These are phyloP conservation scores for Phellopilus nigrolimitatus DNA, from an alignment of 1,284 basidiomycete species.

Conservation along the genomic window DNA sequence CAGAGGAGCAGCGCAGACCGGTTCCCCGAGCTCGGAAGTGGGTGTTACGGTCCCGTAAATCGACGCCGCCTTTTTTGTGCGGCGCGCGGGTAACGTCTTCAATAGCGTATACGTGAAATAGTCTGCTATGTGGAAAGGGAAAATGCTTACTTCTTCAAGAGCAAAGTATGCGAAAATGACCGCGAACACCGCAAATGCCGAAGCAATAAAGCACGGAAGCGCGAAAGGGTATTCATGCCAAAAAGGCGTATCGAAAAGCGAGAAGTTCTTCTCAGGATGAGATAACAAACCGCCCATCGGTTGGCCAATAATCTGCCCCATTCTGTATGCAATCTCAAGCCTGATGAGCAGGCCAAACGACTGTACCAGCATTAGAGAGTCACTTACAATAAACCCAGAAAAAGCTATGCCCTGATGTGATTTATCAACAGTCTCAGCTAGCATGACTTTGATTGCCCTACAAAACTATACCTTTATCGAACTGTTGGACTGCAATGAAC, in stretches of 20 bases:
- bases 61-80: conserved; percentile 11
- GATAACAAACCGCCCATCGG: conserved; percentile 25
- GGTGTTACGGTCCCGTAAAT: conserved; percentile 12
- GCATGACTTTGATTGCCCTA: conserved; percentile 23
- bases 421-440: conserved; percentile 20
- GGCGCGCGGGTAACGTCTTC: conserved; percentile 17
- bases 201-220: conserved; percentile 25
- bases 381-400: conserved; percentile 7
- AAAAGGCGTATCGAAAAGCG: conserved; percentile 22
- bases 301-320: conserved; percentile 22
- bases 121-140: background rate
- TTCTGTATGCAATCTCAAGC: conserved; percentile 18
- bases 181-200: conserved; percentile 22
- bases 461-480: conserved; percentile 10
- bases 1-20: background rate
- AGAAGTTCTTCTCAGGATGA: conserved; percentile 23
- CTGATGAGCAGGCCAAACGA: background rate
- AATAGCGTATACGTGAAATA: background rate
- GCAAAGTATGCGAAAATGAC: conserved; percentile 20
- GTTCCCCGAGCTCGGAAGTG: background rate
- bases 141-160: conserved; percentile 23
- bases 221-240: conserved; percentile 25
- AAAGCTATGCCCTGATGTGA: conserved; percentile 11
- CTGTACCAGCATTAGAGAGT: background rate
- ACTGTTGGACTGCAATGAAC: background rate